Percentiles rank a stretch among this genome's conserved stretches.
phyloP scores from a whole-genome alignment of 176 grass and related monocot genomes.

The Luzula sylvatica region DNA sequence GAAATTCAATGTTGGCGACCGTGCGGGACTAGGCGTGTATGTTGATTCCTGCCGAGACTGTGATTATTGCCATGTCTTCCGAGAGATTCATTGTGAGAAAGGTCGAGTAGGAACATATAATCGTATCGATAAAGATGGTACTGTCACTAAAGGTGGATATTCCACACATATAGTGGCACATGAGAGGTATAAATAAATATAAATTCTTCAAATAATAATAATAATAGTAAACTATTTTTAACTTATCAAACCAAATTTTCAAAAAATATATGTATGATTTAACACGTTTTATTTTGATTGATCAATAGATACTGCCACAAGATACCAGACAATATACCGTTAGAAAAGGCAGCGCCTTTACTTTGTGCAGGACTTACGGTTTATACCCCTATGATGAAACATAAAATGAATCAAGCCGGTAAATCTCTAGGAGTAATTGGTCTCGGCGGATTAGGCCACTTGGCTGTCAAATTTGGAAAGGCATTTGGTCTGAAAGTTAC shows the following conservation, averaged over 20 bases:
- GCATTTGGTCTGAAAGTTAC: slow-evolving; percentile 39
- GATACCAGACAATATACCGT: slow-evolving; percentile 28
- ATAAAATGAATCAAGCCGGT: slow-evolving; percentile 29
- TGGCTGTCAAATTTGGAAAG: slow-evolving; percentile 45
- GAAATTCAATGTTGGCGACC: slow-evolving; percentile 31
- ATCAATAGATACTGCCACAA: slow-evolving; percentile 14
- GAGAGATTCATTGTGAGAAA: slow-evolving; percentile 35
- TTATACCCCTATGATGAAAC: slow-evolving; percentile 30
- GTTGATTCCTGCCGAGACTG: slow-evolving; percentile 28
- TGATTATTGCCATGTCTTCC: slow-evolving; percentile 9
- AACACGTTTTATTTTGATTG: background rate
- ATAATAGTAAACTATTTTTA: background rate
- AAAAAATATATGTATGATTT: too few relatives aligned
- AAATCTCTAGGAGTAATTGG: slow-evolving; percentile 38
- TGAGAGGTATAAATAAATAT: slow-evolving; percentile 30
- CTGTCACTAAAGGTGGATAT: slow-evolving; percentile 32
- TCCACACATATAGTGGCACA: slow-evolving; percentile 22
- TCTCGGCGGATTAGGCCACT: slow-evolving; percentile 39
- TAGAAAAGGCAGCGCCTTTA: slow-evolving; percentile 26
- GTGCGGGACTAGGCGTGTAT: slow-evolving; percentile 35
- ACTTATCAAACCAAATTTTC: too few relatives aligned
- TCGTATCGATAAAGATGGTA: slow-evolving; percentile 24
- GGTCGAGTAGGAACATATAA: slow-evolving; percentile 21
- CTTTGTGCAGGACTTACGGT: slow-evolving; percentile 46
- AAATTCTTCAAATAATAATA: background rate